These are phyloP conservation scores for Lactifluus hygrophoroides DNA, from an alignment of 768 basidiomycete genomes.

Conservation along the genomic window DNA sequence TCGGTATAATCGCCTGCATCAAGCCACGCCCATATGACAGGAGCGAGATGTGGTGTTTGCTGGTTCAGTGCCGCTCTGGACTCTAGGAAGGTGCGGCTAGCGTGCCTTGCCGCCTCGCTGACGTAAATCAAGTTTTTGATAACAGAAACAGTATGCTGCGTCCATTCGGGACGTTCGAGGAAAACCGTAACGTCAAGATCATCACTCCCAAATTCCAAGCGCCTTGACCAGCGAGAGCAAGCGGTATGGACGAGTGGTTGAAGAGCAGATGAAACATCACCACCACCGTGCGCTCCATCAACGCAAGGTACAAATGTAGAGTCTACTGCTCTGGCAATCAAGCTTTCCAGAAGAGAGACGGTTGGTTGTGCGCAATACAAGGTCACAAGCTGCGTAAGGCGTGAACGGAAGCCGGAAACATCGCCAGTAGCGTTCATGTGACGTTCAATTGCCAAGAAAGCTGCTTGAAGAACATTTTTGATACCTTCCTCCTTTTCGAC, in stretches of 20 bases:
- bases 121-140: constrained; percentile 39
- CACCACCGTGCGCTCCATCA: background rate
- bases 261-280: background rate
- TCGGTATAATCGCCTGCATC: constrained; percentile 8
- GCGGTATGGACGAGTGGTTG: constrained; percentile 3
- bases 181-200: constrained; percentile 29
- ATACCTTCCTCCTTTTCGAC: background rate
- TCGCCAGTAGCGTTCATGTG: background rate
- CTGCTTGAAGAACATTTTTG: constrained; percentile 1
- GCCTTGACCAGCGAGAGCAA: constrained; percentile 13
- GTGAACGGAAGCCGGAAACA: constrained; percentile 1
- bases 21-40: constrained; percentile 20
- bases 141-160: constrained; percentile 35
- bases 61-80: constrained; percentile 10
- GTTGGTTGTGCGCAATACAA: constrained; percentile 8
- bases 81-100: constrained; percentile 21
- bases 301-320: constrained; percentile 4
- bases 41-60: constrained; percentile 16
- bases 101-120: constrained; percentile 17
- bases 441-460: constrained; percentile 8
- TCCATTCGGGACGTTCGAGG: constrained; percentile 37
- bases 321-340: constrained; percentile 9
- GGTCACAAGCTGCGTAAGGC: constrained; percentile 8
- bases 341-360: constrained; percentile 1
- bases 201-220: background rate